phyloP scores from a whole-genome alignment of 768 basidiomycete genomes.

The Suillus subluteus region DNA sequence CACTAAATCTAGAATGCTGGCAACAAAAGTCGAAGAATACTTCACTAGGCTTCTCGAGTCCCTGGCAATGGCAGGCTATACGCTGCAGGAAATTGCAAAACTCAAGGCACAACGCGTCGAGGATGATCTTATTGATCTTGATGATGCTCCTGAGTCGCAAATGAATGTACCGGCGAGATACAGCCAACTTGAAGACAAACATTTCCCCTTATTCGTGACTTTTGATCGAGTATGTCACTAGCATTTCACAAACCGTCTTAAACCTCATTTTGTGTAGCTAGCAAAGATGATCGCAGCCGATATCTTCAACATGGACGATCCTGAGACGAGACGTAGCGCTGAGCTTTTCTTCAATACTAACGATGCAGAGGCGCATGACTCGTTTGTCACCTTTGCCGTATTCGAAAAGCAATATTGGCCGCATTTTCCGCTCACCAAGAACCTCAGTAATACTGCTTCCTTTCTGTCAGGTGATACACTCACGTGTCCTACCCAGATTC shows the following conservation, averaged over 20 bases:
- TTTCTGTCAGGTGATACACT: not conserved
- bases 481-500: conserved; percentile 50
- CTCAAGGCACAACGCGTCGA: conserved; percentile 25
- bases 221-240: conserved; percentile 54
- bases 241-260: not conserved
- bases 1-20: conserved; percentile 68
- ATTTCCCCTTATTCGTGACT: conserved; percentile 75
- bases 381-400: conserved; percentile 45
- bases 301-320: conserved; percentile 16
- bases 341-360: conserved; percentile 19
- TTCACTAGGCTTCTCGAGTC: conserved; percentile 57
- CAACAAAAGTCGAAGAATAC: conserved; percentile 67
- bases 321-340: conserved; percentile 7
- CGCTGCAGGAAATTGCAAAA: conserved; percentile 42
- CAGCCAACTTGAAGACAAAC: conserved; percentile 55
- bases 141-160: conserved; percentile 41
- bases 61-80: conserved; percentile 38
- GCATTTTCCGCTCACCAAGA: conserved; percentile 56
- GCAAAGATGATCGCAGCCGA: conserved; percentile 32
- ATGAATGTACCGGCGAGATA: conserved; percentile 45
- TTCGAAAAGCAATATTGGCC: conserved; percentile 63
- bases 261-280: conserved; percentile 18
- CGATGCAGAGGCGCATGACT: conserved; percentile 23
- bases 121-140: conserved; percentile 36
- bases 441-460: conserved; percentile 46